Base-by-base conservation (phyloP, 306 rosid genomes). In the Senna siamea region DNA sequence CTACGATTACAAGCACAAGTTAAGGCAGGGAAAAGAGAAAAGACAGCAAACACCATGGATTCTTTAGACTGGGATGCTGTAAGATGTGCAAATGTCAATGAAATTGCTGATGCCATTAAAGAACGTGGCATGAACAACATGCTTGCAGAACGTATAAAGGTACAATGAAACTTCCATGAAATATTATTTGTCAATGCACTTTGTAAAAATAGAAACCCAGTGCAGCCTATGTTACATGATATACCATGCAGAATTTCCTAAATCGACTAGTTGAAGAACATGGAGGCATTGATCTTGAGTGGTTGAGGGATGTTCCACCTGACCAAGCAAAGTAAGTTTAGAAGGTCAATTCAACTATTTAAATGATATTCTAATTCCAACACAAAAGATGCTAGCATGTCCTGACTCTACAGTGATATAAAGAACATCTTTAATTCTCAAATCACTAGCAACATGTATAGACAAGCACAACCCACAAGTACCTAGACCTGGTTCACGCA, bases 271-370 rank as follows among this genome's bases (percentile, higher is more conserved):
- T 90, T 64, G 85, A 80, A 76, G 98, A 95, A 54, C 98, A 95
- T 28, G 97, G 96, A 72, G 83, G 88, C 72, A 76, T 81, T 78
- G 87, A 92, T 78, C 97, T 95, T 30, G 99, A 95, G 85, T 95
- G 99, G 99, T 76, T 95, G 55, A 87, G 99, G 75, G 96, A 92
- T n/a, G 98, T 92, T 82, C 90, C 96, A 66, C 98, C 99, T 50
- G 99, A 95, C 83, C 85, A 87, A 82, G 96, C 92, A 76, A 95
- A 95, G 99, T 95, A 90, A 81, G 97, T 81, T 68, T 28, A 40
- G 6, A 54, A 70, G 69, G 70, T 56, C 54, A 72, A 64, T 56
- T 74, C 74, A 82, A 47, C 48, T 74, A 55, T 44, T 67, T 73
- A 55, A 38, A 77, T 58, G 66, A 61, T 66, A 59, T 73, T 54